These are phyloP conservation scores for Saturnispora hagleri DNA, from an alignment of 805 yeast genomes.

Conservation along the genomic window DNA sequence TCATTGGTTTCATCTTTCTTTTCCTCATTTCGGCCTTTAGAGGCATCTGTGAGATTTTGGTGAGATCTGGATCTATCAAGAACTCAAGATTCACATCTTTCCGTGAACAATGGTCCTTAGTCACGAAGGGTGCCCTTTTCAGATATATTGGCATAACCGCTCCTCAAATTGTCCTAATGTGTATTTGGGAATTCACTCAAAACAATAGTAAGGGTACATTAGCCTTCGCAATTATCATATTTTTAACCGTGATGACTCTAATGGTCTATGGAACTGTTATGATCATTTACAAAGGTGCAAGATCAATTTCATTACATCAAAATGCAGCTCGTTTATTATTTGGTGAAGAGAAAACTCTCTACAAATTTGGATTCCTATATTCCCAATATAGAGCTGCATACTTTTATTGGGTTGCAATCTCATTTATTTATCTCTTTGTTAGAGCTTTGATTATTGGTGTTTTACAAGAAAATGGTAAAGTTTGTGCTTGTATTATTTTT, in stretches of 20 bases:
- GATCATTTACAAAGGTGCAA: constrained; percentile 66
- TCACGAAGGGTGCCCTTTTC: constrained; percentile 82
- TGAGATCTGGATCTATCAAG: constrained; percentile 48
- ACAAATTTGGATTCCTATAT: constrained; percentile 86
- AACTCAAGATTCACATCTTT: constrained; percentile 64
- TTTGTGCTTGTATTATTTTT: constrained; percentile 70
- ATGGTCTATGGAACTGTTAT: constrained; percentile 64
- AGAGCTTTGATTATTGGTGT: constrained; percentile 83
- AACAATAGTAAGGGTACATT: constrained; percentile 78
- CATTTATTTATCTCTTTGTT: constrained; percentile 55
- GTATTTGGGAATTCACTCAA: constrained; percentile 83
- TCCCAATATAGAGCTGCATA: constrained; percentile 83
- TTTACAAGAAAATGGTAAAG: constrained; percentile 71
- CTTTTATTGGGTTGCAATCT: constrained; percentile 70
- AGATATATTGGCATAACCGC: constrained; percentile 76
- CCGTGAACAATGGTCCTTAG: constrained; percentile 73
- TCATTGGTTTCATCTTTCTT: constrained; percentile 57
- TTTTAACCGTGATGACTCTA: constrained; percentile 48
- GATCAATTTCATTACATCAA: constrained; percentile 61
- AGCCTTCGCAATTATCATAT: constrained; percentile 67
- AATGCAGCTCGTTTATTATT: constrained; percentile 88
- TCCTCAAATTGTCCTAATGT: constrained; percentile 75
- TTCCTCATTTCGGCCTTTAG: constrained; percentile 54
- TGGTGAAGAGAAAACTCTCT: constrained; percentile 73
- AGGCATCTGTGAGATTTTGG: constrained; percentile 54